Base-by-base conservation (phyloP, 257 asterid genomes). In the Verbascum thapsus region DNA sequence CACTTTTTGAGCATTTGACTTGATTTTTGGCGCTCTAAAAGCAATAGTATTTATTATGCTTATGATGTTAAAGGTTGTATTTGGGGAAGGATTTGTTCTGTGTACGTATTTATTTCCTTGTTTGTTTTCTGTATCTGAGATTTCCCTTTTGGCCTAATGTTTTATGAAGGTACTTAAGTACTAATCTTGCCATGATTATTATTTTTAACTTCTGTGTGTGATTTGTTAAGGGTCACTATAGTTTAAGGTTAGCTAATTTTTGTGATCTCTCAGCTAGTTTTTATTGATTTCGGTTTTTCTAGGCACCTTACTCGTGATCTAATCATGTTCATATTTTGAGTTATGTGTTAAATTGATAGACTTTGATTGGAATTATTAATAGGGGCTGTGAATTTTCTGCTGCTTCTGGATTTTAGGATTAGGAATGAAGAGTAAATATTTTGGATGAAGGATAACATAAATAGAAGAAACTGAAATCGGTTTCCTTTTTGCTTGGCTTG, bases 1-100 rank as follows among this genome's bases (percentile, higher is more conserved):
- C 66, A 22, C 7, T 41, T 67, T 68, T 38, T 22, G 30, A 30
- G 47, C 3, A 38, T 23, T 55, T 65, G 76, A 45, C 66, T 66
- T 62, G 81, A 50, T 57, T 57, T 26, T 51, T 23, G 43, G 67
- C 10, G 66, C 49, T 68, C 49, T 39, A 23, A 19, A 49, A 61
- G 58, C 30, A 58, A 53, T 54, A 38, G 63, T 61, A 11, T 74
- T 48, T 49, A 34, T 74, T 64, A 42, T 48, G 63, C 7, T 59
- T 30, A 12, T 74, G 69, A 53, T 40, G 59, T 64, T 37, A 34
- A 6, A 54, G 76, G 72, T 66, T 64, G 60, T 65, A 38, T 49
- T 57, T 54, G 67, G 76, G 73, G 74, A 34, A 53, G 69, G 48
- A 51, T 58, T 48, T 40, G 59, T 26, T 75, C 15, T 42, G 34